phyloP scores from a whole-genome alignment of 176 grass and related monocot species.

The Musa troglodytarum region DNA sequence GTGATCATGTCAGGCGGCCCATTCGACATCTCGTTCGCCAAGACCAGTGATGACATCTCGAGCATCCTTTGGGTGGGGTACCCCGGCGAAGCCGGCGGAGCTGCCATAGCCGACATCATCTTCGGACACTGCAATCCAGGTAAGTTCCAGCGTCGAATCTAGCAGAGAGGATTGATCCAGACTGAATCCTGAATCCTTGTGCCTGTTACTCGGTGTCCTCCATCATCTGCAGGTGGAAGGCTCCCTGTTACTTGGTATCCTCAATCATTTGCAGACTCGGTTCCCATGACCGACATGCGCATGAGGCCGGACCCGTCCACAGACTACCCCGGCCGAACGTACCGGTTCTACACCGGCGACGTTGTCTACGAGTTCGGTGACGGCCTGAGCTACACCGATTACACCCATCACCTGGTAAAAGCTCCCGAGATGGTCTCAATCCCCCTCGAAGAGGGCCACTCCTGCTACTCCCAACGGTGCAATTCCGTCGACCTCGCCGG shows the following conservation, averaged over 20 bases:
- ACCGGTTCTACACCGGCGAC: constrained; percentile 67
- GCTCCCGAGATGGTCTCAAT: constrained; percentile 49
- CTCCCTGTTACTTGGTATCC: constrained; percentile 83
- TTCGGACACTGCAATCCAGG: constrained; percentile 73
- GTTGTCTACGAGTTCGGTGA: constrained; percentile 57
- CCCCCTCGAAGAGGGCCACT: constrained; percentile 52
- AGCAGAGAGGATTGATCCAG: too few relatives aligned
- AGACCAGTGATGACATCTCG: constrained; percentile 36
- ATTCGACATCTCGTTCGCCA: constrained; percentile 55
- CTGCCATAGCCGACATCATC: constrained; percentile 50
- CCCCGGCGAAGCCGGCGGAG: constrained; percentile 58
- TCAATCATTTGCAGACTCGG: constrained; percentile 32
- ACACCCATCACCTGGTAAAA: constrained; percentile 36
- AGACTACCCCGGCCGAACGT: constrained; percentile 62
- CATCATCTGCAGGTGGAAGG: constrained; percentile 32
- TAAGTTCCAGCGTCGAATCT: not conserved
- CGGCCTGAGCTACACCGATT: constrained; percentile 76
- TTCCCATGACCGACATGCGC: constrained; percentile 75
- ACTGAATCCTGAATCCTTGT: too few relatives aligned
- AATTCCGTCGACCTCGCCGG: constrained; percentile 41
- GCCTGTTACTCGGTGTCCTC: too few relatives aligned
- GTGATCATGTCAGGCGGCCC: constrained; percentile 73
- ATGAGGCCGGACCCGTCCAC: constrained; percentile 51
- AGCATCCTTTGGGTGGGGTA: constrained; percentile 73
- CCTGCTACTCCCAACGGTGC: constrained; percentile 49